Conservation (phyloP, 1,139 yeast genomes). For the Yamadazyma aaseri region DNA sequence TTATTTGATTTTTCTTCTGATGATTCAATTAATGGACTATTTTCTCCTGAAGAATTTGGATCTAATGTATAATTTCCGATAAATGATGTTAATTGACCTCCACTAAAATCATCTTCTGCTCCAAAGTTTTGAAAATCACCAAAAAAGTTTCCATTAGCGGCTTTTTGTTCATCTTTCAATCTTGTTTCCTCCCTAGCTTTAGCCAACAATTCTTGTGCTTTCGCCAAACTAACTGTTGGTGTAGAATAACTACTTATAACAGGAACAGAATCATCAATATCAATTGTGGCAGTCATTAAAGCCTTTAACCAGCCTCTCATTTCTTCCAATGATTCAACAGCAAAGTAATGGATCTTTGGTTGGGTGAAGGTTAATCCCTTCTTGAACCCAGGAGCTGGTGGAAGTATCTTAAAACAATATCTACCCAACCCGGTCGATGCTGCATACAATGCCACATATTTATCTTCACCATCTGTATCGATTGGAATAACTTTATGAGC, state of each 20-base stretch:
- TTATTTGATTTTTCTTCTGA: conserved; percentile 22
- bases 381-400: conserved; percentile 97
- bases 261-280: conserved; percentile 89
- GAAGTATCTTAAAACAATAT: conserved; percentile 86
- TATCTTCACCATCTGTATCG: conserved; percentile 56
- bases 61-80: conserved; percentile 22
- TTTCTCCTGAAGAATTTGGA: conserved; percentile 24
- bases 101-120: conserved; percentile 25
- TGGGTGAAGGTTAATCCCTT: conserved; percentile 96
- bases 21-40: conserved; percentile 32
- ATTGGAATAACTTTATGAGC: conserved; percentile 83
- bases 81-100: conserved; percentile 16
- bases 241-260: conserved; percentile 93
- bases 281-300: conserved; percentile 92
- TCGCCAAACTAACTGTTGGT: conserved; percentile 83
- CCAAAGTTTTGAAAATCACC: conserved; percentile 20
- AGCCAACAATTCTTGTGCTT: conserved; percentile 83
- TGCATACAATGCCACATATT: conserved; percentile 81
- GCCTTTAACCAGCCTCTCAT: conserved; percentile 97
- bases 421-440: conserved; percentile 93
- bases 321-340: conserved; percentile 87
- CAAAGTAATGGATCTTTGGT: conserved; percentile 93
- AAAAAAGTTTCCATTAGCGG: conserved; percentile 23
- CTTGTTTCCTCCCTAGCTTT: conserved; percentile 76
- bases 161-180: conserved; percentile 55